Conservation (phyloP, 352 stramenopile species). For the Pythium phragmitis region DNA sequence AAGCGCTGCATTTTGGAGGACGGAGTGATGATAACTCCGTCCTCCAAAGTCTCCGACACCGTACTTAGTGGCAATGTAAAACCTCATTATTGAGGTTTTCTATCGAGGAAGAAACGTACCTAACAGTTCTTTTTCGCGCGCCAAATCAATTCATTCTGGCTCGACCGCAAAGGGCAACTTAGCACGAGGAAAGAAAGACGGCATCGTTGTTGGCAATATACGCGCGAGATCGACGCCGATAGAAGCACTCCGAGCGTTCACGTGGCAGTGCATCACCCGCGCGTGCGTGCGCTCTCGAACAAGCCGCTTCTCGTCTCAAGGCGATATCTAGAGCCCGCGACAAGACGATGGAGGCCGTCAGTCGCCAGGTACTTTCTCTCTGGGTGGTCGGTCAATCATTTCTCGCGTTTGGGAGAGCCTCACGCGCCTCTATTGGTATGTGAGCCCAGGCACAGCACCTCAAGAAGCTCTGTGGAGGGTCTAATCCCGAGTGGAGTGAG, state of each 20-base stretch:
- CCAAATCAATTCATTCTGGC: conserved; percentile 13
- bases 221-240: background rate
- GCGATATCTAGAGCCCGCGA: background rate
- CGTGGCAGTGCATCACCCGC: background rate
- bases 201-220: background rate
- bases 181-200: background rate
- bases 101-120: background rate
- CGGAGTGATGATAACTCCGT: background rate
- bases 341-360: conserved; percentile 22
- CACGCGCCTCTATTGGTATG: background rate
- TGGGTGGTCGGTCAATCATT: background rate
- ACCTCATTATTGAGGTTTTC: conserved; percentile 6
- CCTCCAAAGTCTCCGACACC: too few species aligned
- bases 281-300: conserved; percentile 12
- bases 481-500: conserved; percentile 43
- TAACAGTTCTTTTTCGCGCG: conserved; percentile 1
- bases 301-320: background rate
- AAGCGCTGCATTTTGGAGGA: background rate
- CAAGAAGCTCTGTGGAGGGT: conserved; percentile 11
- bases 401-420: background rate
- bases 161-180: conserved; percentile 20
- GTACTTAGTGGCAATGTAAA: too few species aligned
- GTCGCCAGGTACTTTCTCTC: conserved; percentile 15
- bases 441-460: conserved; percentile 15
- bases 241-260: background rate